Conservation (phyloP, 768 basidiomycete species). For the Podaxis pistillaris region DNA sequence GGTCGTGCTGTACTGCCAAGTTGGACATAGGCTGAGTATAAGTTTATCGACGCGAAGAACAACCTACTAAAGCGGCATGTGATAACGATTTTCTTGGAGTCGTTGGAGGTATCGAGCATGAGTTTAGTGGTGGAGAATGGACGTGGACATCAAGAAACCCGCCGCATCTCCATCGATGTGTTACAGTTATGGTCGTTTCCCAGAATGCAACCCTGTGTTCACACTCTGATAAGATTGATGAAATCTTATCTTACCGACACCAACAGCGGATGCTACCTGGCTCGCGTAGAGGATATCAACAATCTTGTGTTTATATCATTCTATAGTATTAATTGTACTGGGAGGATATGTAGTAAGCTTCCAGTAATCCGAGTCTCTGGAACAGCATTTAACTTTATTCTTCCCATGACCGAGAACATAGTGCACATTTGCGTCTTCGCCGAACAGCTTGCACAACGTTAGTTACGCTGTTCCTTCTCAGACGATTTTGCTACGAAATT, state of each 20-base stretch:
- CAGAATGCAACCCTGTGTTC: background rate
- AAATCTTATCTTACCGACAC: background rate
- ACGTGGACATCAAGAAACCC: background rate
- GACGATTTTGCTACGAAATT: too few relatives aligned
- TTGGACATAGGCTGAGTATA: background rate
- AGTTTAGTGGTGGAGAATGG: background rate
- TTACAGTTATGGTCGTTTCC: background rate
- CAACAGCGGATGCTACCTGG: background rate
- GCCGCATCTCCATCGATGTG: background rate
- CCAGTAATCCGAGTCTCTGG: too few relatives aligned
- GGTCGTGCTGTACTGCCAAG: constrained; percentile 60
- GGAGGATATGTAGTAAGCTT: too few relatives aligned
- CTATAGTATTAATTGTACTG: too few relatives aligned
- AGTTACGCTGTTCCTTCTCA: too few relatives aligned
- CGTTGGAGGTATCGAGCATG: background rate
- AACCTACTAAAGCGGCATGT: constrained; percentile 16
- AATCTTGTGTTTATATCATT: too few relatives aligned
- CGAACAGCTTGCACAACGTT: too few relatives aligned
- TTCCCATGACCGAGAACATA: too few relatives aligned
- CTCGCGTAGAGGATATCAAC: background rate
- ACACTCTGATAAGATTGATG: constrained; percentile 10
- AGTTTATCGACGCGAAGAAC: background rate
- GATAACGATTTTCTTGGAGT: constrained; percentile 2
- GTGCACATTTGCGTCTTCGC: too few relatives aligned
- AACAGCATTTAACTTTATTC: too few relatives aligned